These are phyloP conservation scores for Gentiana dahurica DNA, from an alignment of 257 asterid species.

Conservation along the genomic window DNA sequence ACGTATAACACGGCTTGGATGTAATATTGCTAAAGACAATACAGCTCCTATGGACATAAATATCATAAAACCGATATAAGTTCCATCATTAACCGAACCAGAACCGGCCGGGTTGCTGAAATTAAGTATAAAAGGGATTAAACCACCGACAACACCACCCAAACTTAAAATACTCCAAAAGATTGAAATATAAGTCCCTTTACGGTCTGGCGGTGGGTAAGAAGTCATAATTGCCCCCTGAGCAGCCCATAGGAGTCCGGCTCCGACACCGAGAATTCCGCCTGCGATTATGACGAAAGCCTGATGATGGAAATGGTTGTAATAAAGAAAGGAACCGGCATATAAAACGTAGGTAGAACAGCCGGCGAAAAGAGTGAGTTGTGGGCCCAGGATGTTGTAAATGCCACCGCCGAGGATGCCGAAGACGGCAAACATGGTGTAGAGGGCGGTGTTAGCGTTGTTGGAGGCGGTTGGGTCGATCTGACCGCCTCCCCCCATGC, in stretches of 20 bases:
- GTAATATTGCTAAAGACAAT: constrained; percentile 49
- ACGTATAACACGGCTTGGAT: constrained; percentile 63
- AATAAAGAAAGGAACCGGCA: constrained; percentile 78
- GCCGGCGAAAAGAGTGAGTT: constrained; percentile 47
- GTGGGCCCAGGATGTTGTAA: constrained; percentile 80
- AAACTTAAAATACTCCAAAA: constrained; percentile 88
- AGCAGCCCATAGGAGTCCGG: constrained; percentile 88
- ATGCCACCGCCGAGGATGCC: constrained; percentile 88
- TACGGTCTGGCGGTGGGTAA: constrained; percentile 72
- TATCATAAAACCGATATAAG: constrained; percentile 84
- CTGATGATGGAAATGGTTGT: constrained; percentile 73
- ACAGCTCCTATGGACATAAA: constrained; percentile 68
- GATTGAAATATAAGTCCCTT: constrained; percentile 69
- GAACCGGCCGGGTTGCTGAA: constrained; percentile 34
- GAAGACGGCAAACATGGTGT: constrained; percentile 80
- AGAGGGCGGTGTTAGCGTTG: constrained; percentile 97
- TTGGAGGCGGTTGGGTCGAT: constrained; percentile 70
- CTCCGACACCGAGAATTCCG: constrained; percentile 79
- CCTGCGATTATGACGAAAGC: constrained; percentile 73
- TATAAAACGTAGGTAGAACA: constrained; percentile 82
- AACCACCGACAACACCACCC: constrained; percentile 93
- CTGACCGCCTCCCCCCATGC: constrained; percentile 99
- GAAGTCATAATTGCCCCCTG: constrained; percentile 98
- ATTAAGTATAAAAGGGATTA: constrained; percentile 60
- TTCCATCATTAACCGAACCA: constrained; percentile 80